A percentile compares a stretch with the other conserved stretches of the same genome.
Evolutionary conservation across 2,329 filamentous ascomycete genomes (phyloP).

Genomic region (Emergomyces africanus): DNA sequence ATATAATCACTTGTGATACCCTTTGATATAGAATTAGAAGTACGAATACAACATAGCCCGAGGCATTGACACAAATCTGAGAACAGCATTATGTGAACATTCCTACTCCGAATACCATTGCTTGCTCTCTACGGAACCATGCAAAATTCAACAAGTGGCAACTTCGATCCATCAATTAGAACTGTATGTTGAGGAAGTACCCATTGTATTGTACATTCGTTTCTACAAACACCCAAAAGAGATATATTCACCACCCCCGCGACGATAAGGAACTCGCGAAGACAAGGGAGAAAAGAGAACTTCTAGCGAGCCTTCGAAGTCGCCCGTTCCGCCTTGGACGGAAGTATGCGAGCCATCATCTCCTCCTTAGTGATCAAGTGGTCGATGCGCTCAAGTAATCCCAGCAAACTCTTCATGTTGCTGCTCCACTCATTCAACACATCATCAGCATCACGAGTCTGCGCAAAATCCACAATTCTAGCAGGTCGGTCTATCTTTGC

Average conservation of each 20-base stretch:
- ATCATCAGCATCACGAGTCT: constrained; percentile 89
- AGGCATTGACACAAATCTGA: neutral
- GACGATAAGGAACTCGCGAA: neutral
- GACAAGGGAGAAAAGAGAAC: neutral
- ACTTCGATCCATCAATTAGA: neutral
- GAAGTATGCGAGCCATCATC: constrained; percentile 98
- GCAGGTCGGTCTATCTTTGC: constrained; percentile 95
- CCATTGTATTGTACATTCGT: constrained; percentile 1
- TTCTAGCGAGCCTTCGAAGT: constrained; percentile 22
- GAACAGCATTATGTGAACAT: neutral
- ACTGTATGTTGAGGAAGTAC: neutral
- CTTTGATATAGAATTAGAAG: neutral
- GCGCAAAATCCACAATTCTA: constrained; percentile 82
- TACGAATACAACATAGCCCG: neutral
- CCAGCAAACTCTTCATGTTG: constrained; percentile 90
- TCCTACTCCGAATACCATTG: neutral
- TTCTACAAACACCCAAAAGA: neutral
- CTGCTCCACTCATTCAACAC: constrained; percentile 97
- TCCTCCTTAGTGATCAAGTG: constrained; percentile 99
- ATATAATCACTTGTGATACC: neutral
- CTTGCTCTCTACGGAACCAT: neutral
- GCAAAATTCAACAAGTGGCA: neutral
- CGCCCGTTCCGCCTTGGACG: constrained; percentile 30
- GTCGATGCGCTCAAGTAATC: constrained; percentile 79
- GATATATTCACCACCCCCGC: neutral